A percentile compares a stretch with the other conserved stretches of the same genome.
Evolutionary conservation across 495 filamentous ascomycete genomes (phyloP).

Genomic region (Alectoria sarmentosa): DNA sequence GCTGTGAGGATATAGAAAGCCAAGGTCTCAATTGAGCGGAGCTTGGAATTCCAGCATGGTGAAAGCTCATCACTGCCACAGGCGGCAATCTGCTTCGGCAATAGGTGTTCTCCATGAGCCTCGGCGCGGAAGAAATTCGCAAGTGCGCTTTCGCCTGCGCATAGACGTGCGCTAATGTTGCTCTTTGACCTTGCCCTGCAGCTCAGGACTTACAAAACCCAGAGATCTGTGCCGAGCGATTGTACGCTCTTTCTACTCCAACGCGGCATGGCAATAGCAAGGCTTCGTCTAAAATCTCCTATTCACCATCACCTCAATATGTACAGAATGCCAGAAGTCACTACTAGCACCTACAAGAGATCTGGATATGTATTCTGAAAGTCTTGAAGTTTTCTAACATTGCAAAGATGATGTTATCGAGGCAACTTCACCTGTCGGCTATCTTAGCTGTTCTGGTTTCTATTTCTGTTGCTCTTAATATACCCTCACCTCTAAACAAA

Average conservation of each 20-base stretch:
- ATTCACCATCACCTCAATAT: background rate
- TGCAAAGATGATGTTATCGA: background rate
- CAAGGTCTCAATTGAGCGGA: too few species aligned
- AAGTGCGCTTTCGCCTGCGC: background rate
- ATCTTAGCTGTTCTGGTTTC: background rate
- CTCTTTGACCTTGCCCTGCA: background rate
- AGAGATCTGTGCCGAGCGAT: background rate
- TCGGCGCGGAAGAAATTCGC: background rate
- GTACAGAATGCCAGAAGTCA: background rate
- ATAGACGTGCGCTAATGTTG: background rate
- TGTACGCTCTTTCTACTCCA: background rate
- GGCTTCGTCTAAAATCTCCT: background rate
- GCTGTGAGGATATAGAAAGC: too few species aligned
- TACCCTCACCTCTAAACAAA: background rate
- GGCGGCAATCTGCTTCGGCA: too few species aligned
- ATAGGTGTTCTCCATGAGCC: background rate
- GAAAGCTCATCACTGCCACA: background rate
- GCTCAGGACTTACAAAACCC: background rate
- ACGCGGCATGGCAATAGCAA: background rate
- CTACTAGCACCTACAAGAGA: background rate
- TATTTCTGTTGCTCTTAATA: background rate
- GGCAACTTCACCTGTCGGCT: background rate
- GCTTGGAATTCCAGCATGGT: too few species aligned
- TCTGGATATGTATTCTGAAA: background rate
- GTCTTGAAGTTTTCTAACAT: background rate